Evolutionary conservation across 2,329 filamentous ascomycete genomes (phyloP).

Genomic region (Hypomyces rosellus): DNA sequence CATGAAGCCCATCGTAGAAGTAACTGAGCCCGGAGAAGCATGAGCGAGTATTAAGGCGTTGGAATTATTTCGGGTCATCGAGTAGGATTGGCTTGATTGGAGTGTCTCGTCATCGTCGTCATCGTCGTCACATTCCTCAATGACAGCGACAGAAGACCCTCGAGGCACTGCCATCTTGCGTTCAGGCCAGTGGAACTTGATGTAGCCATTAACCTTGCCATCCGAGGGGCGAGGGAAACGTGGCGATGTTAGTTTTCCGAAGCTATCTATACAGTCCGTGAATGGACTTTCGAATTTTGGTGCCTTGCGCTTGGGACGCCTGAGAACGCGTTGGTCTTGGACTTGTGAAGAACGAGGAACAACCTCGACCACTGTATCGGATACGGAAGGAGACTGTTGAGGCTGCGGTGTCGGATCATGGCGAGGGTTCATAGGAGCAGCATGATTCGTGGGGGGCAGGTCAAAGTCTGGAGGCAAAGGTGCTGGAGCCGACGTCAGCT

Average conservation of each 20-base stretch:
- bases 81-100: too few relatives aligned
- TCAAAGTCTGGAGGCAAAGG: conserved; percentile 16
- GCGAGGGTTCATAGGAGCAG: neutral
- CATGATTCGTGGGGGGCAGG: conserved; percentile 11
- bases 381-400: conserved; percentile 15
- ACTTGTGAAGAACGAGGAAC: conserved; percentile 5
- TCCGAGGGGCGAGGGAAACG: conserved; percentile 25
- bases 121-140: neutral
- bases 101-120: neutral
- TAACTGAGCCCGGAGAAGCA: neutral
- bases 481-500: conserved; percentile 25
- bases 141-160: conserved; percentile 1
- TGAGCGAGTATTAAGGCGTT: too few relatives aligned
- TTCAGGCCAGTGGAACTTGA: conserved; percentile 32
- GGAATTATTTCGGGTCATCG: neutral
- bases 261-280: conserved; percentile 23
- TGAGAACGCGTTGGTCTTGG: conserved; percentile 11
- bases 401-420: neutral
- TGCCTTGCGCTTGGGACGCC: conserved; percentile 1
- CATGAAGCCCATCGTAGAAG: neutral
- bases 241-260: conserved; percentile 18
- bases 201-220: conserved; percentile 32
- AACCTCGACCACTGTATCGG: conserved; percentile 9
- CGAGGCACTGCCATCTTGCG: neutral
- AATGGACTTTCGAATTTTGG: conserved; percentile 25